Percentiles rank a stretch among this genome's conserved stretches.
Evolutionary conservation across 176 grass and related monocot genomes (phyloP).

Genomic region (Alopecurus myosuroides): DNA sequence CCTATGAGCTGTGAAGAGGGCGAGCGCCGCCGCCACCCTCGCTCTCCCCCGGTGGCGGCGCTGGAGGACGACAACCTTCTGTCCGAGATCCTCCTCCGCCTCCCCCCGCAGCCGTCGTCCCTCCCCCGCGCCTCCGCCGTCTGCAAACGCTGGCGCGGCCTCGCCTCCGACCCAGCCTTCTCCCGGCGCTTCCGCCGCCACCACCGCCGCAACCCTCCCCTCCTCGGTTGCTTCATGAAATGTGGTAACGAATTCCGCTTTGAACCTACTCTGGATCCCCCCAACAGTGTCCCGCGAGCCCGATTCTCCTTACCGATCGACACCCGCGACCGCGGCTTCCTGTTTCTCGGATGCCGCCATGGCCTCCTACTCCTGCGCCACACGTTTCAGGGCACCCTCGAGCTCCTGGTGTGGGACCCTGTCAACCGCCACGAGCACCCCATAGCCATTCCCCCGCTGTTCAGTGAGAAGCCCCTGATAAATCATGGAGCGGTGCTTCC

Average conservation of each 20-base stretch:
- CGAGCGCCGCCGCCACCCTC: too few relatives aligned
- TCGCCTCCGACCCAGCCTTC: neutral
- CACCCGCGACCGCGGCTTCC: neutral
- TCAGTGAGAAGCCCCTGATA: neutral
- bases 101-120: neutral
- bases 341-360: neutral
- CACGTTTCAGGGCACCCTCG: neutral
- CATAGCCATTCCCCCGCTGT: neutral
- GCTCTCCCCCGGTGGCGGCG: neutral
- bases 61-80: neutral
- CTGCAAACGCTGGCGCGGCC: neutral
- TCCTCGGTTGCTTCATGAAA: neutral
- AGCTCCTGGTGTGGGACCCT: neutral
- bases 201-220: neutral
- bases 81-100: neutral
- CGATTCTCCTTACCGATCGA: neutral
- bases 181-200: neutral
- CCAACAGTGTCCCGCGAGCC: neutral
- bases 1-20: too few relatives aligned
- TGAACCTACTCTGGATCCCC: neutral
- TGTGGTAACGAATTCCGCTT: neutral
- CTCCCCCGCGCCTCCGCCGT: neutral
- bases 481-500: neutral
- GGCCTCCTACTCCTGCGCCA: neutral
- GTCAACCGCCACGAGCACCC: neutral